Conservation (phyloP, 805 yeast species). For the Candida vartiovaarae region DNA sequence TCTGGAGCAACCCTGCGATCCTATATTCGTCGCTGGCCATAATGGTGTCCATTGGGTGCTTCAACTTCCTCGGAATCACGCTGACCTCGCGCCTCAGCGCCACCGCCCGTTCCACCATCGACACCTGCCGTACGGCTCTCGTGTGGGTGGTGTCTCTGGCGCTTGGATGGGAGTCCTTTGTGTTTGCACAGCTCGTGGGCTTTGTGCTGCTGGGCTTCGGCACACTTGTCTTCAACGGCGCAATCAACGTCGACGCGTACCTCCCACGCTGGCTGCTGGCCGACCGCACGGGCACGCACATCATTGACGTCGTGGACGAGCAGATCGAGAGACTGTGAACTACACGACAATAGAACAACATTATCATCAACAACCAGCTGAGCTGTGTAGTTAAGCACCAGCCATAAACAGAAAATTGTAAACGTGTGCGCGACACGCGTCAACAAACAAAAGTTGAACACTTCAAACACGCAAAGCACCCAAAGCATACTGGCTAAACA, state of each 20-base stretch:
- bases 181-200: slow-evolving; percentile 55
- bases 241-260: slow-evolving; percentile 44
- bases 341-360: not conserved
- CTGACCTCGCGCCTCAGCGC: slow-evolving; percentile 62
- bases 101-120: slow-evolving; percentile 73
- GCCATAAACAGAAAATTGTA: no score
- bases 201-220: slow-evolving; percentile 61
- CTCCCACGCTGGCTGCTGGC: slow-evolving; percentile 41
- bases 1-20: slow-evolving; percentile 37
- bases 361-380: no score
- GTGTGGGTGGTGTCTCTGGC: slow-evolving; percentile 68
- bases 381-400: no score
- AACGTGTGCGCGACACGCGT: no score
- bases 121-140: slow-evolving; percentile 65
- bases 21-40: slow-evolving; percentile 50
- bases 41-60: slow-evolving; percentile 64
- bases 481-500: no score
- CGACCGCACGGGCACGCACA: slow-evolving; percentile 19
- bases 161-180: slow-evolving; percentile 72
- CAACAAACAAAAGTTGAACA: no score
- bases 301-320: slow-evolving; percentile 33
- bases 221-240: slow-evolving; percentile 68
- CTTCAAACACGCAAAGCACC: no score
- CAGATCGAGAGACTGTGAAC: slow-evolving; percentile 32
- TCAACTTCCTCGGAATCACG: slow-evolving; percentile 69